Evolutionary conservation across 805 yeast genomes (phyloP), one percentile per base, ranked within the genome.

Genomic region (Blastobotrys robertii): DNA sequence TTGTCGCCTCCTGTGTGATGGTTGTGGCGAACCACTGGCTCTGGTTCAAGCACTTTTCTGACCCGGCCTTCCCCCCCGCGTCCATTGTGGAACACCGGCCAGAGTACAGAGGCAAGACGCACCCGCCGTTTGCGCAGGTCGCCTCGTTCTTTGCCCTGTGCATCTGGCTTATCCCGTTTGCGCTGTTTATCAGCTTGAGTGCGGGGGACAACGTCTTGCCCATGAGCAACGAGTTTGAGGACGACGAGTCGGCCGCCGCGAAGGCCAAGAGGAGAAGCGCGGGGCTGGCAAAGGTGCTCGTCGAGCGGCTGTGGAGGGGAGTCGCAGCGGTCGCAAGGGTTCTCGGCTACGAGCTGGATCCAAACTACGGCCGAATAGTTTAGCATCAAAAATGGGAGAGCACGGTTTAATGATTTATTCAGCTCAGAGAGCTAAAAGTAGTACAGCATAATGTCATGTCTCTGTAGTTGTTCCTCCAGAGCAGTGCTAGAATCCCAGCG

Each of bases 131-230:
- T 57, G 70, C 87, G 1, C 95, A 92, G 58, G 84, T 92, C 3
- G 84, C 96, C n/a, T 82, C 96, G 2, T 92, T 92, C 61, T 88
- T 92, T 58, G 98, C 96, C 1, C 64, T 92, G 34, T 80, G 92
- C 54, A 79, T 92, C 13, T 92, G 98, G 98, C 72, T 90, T 46
- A 75, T 92, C 25, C 98, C 98, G 30, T 86, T 92, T 60, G 80
- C 95, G 3, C 69, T 92, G 44, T 90, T 92, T 62, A 90, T 92
- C 12, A 81, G 95, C 28, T 68, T 92, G 46, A 84, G 94, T 58
- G 97, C 97, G 1, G 84, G 85, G 49, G 98, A 92, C 56, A 82
- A 84, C 55, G 77, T 83, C 13, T 70, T 92, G 36, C 98, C 98
- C 7, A 68, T 54, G 14, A 51, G 59, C 11, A 32, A 41, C 25